phyloP scores from a whole-genome alignment of 106 monocot genomes.

The Dendrobium catenatum region DNA sequence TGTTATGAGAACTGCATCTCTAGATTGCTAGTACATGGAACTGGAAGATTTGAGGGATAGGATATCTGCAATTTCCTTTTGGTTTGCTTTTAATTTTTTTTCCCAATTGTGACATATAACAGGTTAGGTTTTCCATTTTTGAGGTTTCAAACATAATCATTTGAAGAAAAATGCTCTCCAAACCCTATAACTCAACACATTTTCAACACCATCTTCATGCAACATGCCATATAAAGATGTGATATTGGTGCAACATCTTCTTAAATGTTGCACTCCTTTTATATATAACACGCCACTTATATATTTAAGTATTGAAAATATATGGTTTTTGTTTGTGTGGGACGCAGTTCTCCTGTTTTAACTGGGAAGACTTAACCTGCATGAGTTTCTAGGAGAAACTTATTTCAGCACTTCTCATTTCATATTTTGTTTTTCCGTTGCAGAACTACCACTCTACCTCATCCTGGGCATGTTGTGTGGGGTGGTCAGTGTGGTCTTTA shows the following conservation, averaged over 20 bases:
- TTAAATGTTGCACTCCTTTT: background rate
- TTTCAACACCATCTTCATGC: background rate
- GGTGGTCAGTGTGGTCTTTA: constrained; percentile 88
- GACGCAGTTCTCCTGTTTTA: background rate
- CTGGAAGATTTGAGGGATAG: constrained; percentile 1
- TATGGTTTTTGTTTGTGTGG: background rate
- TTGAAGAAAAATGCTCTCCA: background rate
- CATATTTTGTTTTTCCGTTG: constrained; percentile 15
- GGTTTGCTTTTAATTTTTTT: background rate
- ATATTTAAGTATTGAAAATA: background rate
- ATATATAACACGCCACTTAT: background rate
- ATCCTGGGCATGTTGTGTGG: constrained; percentile 98
- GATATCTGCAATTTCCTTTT: background rate
- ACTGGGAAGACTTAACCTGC: background rate
- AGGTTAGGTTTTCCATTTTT: background rate
- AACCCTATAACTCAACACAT: background rate
- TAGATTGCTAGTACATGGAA: background rate
- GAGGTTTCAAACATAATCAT: background rate
- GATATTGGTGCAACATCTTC: background rate
- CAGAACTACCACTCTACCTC: constrained; percentile 95
- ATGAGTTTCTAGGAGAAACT: background rate
- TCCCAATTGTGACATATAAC: background rate
- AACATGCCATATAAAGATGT: background rate
- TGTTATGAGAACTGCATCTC: background rate
- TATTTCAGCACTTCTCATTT: background rate